A percentile compares a stretch with the other conserved stretches of the same genome.
Conservation (phyloP, 148 eudicot genomes). For the Pouteria glomerata region DNA sequence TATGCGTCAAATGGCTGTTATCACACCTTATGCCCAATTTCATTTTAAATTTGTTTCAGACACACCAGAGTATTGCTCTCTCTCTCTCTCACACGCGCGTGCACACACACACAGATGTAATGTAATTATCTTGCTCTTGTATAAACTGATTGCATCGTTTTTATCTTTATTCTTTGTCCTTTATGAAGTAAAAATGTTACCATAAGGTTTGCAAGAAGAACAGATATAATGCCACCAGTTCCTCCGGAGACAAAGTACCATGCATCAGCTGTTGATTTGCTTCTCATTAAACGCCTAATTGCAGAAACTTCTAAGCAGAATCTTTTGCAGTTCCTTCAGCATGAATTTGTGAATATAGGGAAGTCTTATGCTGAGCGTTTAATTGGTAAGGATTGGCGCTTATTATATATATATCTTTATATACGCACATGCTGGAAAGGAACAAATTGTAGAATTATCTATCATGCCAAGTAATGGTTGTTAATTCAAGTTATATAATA, state of each 20-base stretch:
- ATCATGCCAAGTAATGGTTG: not conserved
- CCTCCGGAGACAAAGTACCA: conserved; percentile 95
- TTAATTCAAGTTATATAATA: not conserved
- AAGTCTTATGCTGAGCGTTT: conserved; percentile 87
- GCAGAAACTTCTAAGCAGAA: conserved; percentile 81
- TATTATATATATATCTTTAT: not conserved
- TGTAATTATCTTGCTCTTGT: not conserved
- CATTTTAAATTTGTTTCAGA: conserved; percentile 84
- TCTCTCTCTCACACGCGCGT: conserved; percentile 20
- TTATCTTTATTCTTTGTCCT: not conserved
- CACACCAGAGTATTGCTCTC: conserved; percentile 74
- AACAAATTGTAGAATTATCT: not conserved
- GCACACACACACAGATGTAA: not conserved
- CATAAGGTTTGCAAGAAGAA: conserved; percentile 84
- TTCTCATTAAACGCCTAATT: conserved; percentile 91
- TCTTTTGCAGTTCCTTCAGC: conserved; percentile 91
- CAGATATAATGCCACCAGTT: conserved; percentile 92
- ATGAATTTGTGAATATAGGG: conserved; percentile 90
- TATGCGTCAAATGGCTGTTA: conserved; percentile 99
- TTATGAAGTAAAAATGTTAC: conserved; percentile 76
- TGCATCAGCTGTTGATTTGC: conserved; percentile 98
- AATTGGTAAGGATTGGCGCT: conserved; percentile 56
- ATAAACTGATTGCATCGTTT: conserved; percentile 7
- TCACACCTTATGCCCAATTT: conserved; percentile 97
- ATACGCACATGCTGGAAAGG: not conserved